These are phyloP conservation scores for Vickermania spadyakhi DNA, from an alignment of 208 protist genomes.

Conservation along the genomic window DNA sequence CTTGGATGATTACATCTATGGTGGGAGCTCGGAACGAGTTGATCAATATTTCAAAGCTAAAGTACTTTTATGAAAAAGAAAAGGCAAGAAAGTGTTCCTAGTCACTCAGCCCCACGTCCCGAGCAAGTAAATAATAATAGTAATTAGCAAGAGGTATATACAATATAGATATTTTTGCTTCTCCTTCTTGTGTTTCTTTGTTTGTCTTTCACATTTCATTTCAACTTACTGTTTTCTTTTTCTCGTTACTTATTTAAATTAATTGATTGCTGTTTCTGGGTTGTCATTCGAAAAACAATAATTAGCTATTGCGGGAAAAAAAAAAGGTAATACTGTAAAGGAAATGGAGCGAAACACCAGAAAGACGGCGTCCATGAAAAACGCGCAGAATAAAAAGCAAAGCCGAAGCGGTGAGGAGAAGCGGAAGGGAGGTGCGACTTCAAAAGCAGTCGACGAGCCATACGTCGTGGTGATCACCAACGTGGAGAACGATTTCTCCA, in stretches of 20 bases:
- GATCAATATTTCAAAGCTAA: conserved; percentile 30
- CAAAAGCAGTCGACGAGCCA: conserved; percentile 20
- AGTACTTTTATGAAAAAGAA: conserved; percentile 61
- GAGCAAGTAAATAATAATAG: too few species aligned
- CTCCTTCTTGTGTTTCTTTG: background rate
- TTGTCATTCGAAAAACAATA: background rate
- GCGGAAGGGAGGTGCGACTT: background rate
- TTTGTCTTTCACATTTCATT: background rate
- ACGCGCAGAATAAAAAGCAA: too few species aligned
- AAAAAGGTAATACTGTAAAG: background rate
- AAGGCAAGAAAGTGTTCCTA: conserved; percentile 7
- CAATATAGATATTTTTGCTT: too few species aligned
- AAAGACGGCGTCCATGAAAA: too few species aligned
- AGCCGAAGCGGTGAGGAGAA: background rate
- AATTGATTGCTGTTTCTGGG: background rate
- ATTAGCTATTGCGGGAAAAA: background rate
- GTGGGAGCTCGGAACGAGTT: conserved; percentile 34
- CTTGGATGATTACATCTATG: conserved; percentile 28
- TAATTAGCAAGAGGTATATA: too few species aligned
- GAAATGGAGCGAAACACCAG: background rate
- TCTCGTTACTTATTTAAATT: too few species aligned
- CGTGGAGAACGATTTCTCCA: conserved; percentile 77
- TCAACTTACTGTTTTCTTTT: background rate
- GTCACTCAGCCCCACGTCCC: background rate
- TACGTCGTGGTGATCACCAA: conserved; percentile 79